Conservation (phyloP, 1,139 yeast species). For the Hyphopichia fennica region DNA sequence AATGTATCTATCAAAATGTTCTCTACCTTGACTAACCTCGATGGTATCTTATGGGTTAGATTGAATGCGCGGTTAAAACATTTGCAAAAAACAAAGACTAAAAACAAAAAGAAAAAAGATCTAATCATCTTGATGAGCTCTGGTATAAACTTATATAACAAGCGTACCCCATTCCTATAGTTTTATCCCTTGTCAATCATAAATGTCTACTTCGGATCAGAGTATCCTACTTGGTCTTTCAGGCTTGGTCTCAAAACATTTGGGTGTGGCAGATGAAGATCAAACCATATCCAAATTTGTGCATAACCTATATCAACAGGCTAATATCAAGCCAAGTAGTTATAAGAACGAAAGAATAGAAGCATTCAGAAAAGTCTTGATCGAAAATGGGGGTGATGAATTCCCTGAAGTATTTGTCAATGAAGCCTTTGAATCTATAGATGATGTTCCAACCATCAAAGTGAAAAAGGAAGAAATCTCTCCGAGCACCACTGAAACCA, state of each 20-base stretch:
- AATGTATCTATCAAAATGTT: too few species aligned
- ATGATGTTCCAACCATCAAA: constrained; percentile 19
- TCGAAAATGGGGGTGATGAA: constrained; percentile 64
- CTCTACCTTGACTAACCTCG: too few species aligned
- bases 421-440: constrained; percentile 27
- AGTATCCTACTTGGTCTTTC: constrained; percentile 1
- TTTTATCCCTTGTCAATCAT: too few species aligned
- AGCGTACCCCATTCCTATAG: too few species aligned
- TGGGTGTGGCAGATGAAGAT: constrained; percentile 32
- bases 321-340: constrained; percentile 16
- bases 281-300: constrained; percentile 59
- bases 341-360: constrained; percentile 14
- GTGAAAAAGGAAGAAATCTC: constrained; percentile 9
- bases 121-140: not conserved
- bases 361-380: constrained; percentile 43
- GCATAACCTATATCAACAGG: constrained; percentile 43
- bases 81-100: not conserved
- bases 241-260: constrained; percentile 6
- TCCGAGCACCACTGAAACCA: too few species aligned
- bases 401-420: constrained; percentile 48
- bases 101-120: not conserved
- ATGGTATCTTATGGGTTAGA: not conserved
- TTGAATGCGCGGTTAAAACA: not conserved
- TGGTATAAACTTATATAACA: too few species aligned
- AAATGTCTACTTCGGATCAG: not conserved